Evolutionary conservation across 345 rosid genomes (phyloP), one percentile per base, ranked within the genome.

Genomic region (Gossypium rotundifolium): DNA sequence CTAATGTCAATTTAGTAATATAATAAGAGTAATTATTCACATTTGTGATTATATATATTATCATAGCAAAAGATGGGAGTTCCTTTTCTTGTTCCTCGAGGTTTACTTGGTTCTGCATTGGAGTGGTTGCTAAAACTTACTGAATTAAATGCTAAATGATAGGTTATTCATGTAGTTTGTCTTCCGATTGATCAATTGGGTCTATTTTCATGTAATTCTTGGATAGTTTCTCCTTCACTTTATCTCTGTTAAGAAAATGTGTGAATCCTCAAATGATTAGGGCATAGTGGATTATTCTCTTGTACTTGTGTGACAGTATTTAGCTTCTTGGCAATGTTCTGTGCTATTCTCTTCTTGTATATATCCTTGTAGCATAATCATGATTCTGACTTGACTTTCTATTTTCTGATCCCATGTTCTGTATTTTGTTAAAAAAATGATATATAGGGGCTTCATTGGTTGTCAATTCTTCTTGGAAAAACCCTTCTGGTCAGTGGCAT

Each of bases 401-500:
- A 33, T 13, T 65, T 74, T 65, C 44, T 64, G 13, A 22, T 13
- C 23, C 27, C 49, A 23, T 74, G 23, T 22, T 53, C 23, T 54
- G 46, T 17, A 2, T 51, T 40, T 63, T 22, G 59, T 72, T 64
- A 11, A 42, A 79, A 51, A 51, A 69, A 76, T 40, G 18, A 59
- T 14, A n/a, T 65, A 33, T 78, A 95, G 99, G 98, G 70, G 85
- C 81, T 70, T 71, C 88, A 59, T 81, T 95, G 87, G 73, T 81
- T 80, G 85, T 95, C 77, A 93, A 95, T 84, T 79, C 97, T 63
- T 86, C 89, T 5, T 93, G 99, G 98, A 83, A 91, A 85, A 93
- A 95, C 66, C 99, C 97, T 40, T 84, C 94, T 65, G 97, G 93
- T 76, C 90, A 90, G 65, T 95, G 98, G 98, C 99, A 84, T 67